Conservation (phyloP, 345 rosid genomes). For the Fremontodendron californicum region DNA sequence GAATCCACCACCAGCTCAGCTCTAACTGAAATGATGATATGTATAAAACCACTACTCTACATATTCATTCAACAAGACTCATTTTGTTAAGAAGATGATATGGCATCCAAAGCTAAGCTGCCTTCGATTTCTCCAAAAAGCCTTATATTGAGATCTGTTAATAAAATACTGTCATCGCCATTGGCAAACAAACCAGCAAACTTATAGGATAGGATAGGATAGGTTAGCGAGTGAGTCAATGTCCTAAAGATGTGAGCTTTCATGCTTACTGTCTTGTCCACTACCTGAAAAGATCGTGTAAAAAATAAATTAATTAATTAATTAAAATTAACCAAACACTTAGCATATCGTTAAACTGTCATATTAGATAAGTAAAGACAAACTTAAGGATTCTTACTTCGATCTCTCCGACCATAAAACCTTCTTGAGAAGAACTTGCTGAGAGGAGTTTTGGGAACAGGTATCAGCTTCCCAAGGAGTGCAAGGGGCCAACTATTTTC, state of each 20-base stretch:
- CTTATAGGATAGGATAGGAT: no score
- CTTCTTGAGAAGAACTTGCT: slow-evolving; percentile 23
- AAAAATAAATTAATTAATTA: no score
- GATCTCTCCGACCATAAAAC: not conserved
- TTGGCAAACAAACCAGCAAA: not conserved
- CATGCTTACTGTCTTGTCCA: not conserved
- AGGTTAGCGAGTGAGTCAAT: no score
- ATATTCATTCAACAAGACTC: no score
- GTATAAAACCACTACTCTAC: no score
- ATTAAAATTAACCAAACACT: not conserved
- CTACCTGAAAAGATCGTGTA: not conserved
- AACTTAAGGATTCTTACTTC: slow-evolving; percentile 17
- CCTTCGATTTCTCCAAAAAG: no score
- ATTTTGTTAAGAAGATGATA: no score
- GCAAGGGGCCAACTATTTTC: slow-evolving; percentile 89
- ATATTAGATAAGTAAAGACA: not conserved
- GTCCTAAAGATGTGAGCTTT: not conserved
- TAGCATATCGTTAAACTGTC: not conserved
- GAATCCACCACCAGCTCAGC: no score
- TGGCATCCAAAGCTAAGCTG: no score
- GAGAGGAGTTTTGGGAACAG: slow-evolving; percentile 62
- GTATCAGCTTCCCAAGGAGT: slow-evolving; percentile 61
- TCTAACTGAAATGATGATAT: no score
- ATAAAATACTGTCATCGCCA: no score
- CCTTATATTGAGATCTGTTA: no score